Base-by-base conservation (phyloP, 371 early-diverging fungal genomes). In the Mucor sp. region DNA sequence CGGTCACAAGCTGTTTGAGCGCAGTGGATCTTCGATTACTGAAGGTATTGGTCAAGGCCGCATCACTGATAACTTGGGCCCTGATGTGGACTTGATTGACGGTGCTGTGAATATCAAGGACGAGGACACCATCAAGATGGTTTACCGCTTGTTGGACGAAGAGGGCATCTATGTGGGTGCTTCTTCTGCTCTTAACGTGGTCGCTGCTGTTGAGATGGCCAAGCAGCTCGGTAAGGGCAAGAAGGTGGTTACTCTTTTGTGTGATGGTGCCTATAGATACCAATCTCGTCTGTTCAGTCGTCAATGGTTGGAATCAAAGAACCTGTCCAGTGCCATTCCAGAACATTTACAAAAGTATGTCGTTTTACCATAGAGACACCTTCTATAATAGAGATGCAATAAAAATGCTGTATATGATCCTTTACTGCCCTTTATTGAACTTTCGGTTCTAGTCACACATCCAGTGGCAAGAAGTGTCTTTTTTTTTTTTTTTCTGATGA, bases 11-110 rank as follows among this genome's bases (percentile, higher is more conserved):
- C 70, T 91, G 14, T 76, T 81, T 27, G 90, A 91, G n/a, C 87
- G 94, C 30, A 72, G 76, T 7, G 95, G 95, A 15, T 82, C 77
- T 35, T 94, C 94, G 4, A 95, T 95, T 59, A 95, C 95, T 2
- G 95, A 95, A 70, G 89, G 94, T 62, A 97, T 97, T 72, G 97
- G 97, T 37, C 97, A 97, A 81, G 97, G 97, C 33, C 92, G 97
- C 64, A 83, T 97, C 30, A 97, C 97, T 1, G 93, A 92, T 27
- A 97, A 97, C 77, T 81, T 97, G 72, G 84, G 85, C 61, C 87
- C 84, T 23, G 97, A 94, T 64, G 70, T 95, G 15, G 86, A 86
- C 17, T 70, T 93, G 56, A 82, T 97, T 32, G 95, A 97, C 63
- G 95, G 90, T 60, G 91, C 97, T 0, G 72, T 97, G 23, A 78